phyloP scores from a whole-genome alignment of 2,329 filamentous ascomycete species.

The Colletotrichum lentis region DNA sequence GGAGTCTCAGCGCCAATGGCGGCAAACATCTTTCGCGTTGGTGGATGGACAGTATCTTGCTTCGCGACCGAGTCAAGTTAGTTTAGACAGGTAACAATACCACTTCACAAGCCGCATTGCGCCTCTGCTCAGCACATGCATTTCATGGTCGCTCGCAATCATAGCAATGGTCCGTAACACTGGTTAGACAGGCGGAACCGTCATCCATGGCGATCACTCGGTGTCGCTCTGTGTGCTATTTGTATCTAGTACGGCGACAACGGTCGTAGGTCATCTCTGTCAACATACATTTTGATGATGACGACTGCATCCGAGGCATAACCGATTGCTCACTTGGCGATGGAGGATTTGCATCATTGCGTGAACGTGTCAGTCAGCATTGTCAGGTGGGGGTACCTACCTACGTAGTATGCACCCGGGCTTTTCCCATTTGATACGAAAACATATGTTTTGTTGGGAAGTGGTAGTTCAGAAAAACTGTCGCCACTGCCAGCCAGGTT shows the following conservation, averaged over 20 bases:
- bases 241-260: not conserved
- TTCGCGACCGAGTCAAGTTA: not conserved
- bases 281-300: not conserved
- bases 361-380: not conserved
- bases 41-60: not conserved
- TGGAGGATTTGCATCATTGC: not conserved
- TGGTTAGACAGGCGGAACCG: not conserved
- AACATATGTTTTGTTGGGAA: constrained; percentile 6
- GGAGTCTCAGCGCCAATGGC: constrained; percentile 3
- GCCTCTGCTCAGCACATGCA: not conserved
- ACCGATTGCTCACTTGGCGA: not conserved
- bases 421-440: not conserved
- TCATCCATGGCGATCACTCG: not conserved
- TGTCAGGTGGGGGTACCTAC: no score
- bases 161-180: not conserved
- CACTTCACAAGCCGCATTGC: not conserved
- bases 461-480: not conserved
- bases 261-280: not conserved
- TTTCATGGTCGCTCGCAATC: not conserved
- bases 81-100: not conserved
- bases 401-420: no score
- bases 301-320: not conserved
- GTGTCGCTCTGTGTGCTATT: no score
- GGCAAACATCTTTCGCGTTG: constrained; percentile 12
- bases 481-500: no score